These are phyloP conservation scores for Exobasidium rhododendri DNA, from an alignment of 1,284 basidiomycete species.

Conservation along the genomic window DNA sequence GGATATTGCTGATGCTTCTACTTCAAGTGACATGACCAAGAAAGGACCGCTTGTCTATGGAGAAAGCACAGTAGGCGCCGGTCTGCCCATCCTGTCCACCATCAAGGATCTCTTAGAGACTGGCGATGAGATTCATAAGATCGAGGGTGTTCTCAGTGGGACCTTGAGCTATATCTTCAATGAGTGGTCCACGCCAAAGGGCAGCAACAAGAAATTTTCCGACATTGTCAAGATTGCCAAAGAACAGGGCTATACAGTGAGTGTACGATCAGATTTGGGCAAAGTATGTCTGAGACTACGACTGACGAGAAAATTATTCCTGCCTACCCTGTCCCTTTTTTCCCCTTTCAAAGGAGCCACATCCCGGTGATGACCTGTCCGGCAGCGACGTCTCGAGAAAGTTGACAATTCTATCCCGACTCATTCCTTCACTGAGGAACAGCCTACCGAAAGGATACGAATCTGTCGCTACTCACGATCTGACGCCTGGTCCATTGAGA, in stretches of 20 bases:
- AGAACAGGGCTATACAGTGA: slow-evolving; percentile 80
- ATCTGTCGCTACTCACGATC: slow-evolving; percentile 77
- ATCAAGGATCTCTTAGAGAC: slow-evolving; percentile 86
- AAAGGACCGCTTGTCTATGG: slow-evolving; percentile 73
- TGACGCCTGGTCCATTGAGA: slow-evolving; percentile 75
- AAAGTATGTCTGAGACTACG: no score
- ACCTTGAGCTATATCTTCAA: slow-evolving; percentile 99
- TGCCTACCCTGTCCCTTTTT: not conserved
- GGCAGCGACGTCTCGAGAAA: slow-evolving; percentile 96
- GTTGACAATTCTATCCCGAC: slow-evolving; percentile 84
- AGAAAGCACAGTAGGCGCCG: slow-evolving; percentile 93
- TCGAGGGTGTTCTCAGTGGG: slow-evolving; percentile 77
- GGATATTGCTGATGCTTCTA: slow-evolving; percentile 60
- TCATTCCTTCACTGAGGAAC: slow-evolving; percentile 39
- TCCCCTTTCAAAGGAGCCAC: no score
- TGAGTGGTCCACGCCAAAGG: slow-evolving; percentile 64
- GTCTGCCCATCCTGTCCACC: slow-evolving; percentile 85
- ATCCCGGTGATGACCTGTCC: slow-evolving; percentile 92
- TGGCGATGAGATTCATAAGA: slow-evolving; percentile 72
- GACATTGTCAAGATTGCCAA: slow-evolving; percentile 84
- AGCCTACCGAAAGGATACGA: slow-evolving; percentile 67
- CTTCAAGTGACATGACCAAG: slow-evolving; percentile 52
- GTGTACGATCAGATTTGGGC: slow-evolving; percentile 8
- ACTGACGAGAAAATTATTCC: no score
- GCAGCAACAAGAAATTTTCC: slow-evolving; percentile 66